These are phyloP conservation scores for rapeseed (Brassica napus) DNA, from an alignment of 345 rosid species.

Conservation along the genomic window Da-Ae NC_063449.1:41264001-41264500, in stretches of 20 bases:
- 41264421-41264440: not conserved
- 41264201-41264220: slow-evolving; percentile 37
- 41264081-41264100: too few species aligned
- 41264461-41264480: not conserved
- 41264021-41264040: too few species aligned
- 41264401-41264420: not conserved
- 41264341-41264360: slow-evolving; percentile 28
- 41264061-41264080: not conserved
- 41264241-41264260: not conserved
- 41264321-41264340: not conserved
- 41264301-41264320: slow-evolving; percentile 21
- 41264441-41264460: not conserved
- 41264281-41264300: not conserved
- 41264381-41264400: slow-evolving; percentile 19
- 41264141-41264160: not conserved
- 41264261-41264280: slow-evolving; percentile 26
- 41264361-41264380: slow-evolving; percentile 18
- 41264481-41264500: not conserved
- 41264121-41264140: not conserved
- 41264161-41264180: not conserved
- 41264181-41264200: slow-evolving; percentile 11
- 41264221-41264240: slow-evolving; percentile 26
- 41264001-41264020: too few species aligned
- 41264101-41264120: not conserved
- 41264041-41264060: not conserved